Conservation (phyloP, 805 yeast genomes). For the Yarrowia sp. region DNA sequence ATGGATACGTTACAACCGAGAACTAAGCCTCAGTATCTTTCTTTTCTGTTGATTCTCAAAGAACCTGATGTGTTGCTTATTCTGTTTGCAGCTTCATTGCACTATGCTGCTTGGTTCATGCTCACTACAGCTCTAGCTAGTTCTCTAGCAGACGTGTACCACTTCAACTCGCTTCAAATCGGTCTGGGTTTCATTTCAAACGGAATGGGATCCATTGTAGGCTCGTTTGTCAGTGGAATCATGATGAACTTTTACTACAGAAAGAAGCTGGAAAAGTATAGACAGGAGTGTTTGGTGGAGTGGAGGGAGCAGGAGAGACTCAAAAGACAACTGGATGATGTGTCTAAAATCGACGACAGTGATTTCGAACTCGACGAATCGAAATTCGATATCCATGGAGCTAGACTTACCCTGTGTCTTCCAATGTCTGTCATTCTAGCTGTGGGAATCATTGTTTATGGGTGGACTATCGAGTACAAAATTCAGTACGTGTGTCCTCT, state of each 20-base stretch:
- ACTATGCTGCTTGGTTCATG: constrained; percentile 69
- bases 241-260: constrained; percentile 53
- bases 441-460: constrained; percentile 53
- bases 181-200: constrained; percentile 74
- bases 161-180: constrained; percentile 52
- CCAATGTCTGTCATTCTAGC: constrained; percentile 45
- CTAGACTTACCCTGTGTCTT: constrained; percentile 50
- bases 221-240: constrained; percentile 59
- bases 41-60: background rate
- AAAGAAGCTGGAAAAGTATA: constrained; percentile 30
- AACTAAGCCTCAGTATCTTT: background rate
- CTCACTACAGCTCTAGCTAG: constrained; percentile 64
- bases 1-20: background rate
- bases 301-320: constrained; percentile 31
- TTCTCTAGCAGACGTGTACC: constrained; percentile 49
- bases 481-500: constrained; percentile 55
- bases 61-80: constrained; percentile 46
- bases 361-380: constrained; percentile 35
- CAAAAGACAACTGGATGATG: background rate
- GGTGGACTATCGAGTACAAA: constrained; percentile 64
- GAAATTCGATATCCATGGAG: constrained; percentile 52
- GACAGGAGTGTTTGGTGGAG: constrained; percentile 22
- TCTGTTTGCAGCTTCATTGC: constrained; percentile 57
- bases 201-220: constrained; percentile 62
- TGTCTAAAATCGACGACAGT: background rate